Conservation (phyloP, 495 filamentous ascomycete species). For the Lophiostoma macrostomum region DNA sequence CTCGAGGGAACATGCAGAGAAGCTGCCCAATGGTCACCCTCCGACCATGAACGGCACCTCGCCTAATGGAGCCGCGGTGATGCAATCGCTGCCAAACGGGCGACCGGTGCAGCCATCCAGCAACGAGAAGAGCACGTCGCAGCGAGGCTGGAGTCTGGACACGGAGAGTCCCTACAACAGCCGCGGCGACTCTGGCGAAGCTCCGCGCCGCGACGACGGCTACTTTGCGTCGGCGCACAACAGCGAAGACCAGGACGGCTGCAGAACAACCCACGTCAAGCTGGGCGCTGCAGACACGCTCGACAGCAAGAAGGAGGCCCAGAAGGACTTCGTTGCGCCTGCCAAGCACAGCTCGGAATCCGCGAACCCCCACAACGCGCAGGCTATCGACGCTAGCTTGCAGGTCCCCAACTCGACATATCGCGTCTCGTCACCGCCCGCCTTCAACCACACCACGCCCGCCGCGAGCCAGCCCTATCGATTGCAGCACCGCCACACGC, state of each 20-base stretch:
- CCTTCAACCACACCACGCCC: conserved; percentile 48
- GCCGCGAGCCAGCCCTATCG: conserved; percentile 45
- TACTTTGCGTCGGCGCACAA: conserved; percentile 29
- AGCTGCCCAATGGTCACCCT: conserved; percentile 28
- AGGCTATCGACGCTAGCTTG: conserved; percentile 27
- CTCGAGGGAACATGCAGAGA: conserved; percentile 18
- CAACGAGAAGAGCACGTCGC: conserved; percentile 13
- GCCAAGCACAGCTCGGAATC: conserved; percentile 18
- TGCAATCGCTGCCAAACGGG: conserved; percentile 31
- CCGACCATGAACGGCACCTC: conserved; percentile 27
- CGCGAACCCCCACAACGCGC: background rate
- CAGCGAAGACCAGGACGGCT: conserved; percentile 21
- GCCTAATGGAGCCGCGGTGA: conserved; percentile 14
- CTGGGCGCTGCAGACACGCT: conserved; percentile 7
- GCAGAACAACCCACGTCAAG: conserved; percentile 28
- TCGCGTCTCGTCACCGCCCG: conserved; percentile 73
- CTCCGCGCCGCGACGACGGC: conserved; percentile 22
- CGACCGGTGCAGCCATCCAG: conserved; percentile 7
- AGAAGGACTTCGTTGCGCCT: background rate
- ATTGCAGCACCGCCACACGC: conserved; percentile 79
- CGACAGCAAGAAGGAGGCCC: conserved; percentile 20
- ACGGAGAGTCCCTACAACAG: conserved; percentile 14
- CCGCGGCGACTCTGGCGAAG: conserved; percentile 17
- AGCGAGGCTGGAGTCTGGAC: conserved; percentile 12
- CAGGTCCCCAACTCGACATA: conserved; percentile 51